A percentile compares a stretch with the other conserved stretches of the same genome.
Evolutionary conservation across 1,284 basidiomycete species (phyloP).

Genomic region (Inonotus hispidus): DNA sequence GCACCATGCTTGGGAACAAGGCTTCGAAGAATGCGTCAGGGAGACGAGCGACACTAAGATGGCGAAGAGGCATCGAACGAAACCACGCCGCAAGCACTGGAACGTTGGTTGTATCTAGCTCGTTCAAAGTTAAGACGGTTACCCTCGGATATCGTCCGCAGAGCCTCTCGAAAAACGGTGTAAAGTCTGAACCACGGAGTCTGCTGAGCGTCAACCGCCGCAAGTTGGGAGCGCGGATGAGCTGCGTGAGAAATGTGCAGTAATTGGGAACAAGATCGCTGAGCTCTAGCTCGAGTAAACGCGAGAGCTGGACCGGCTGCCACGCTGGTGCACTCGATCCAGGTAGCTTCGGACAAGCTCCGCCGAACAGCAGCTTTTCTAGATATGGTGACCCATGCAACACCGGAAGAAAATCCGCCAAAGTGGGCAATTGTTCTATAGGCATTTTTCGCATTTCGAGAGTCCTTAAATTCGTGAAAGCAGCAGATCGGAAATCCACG

Average conservation of each 20-base stretch:
- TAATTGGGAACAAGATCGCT: constrained; percentile 7
- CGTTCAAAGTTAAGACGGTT: constrained; percentile 8
- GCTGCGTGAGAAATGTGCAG: constrained; percentile 5
- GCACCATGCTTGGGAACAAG: not conserved
- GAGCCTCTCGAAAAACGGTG: not conserved
- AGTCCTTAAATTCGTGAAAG: constrained; percentile 40
- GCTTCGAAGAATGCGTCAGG: constrained; percentile 9
- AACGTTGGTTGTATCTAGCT: not conserved
- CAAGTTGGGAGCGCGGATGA: constrained; percentile 12
- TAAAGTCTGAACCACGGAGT: not conserved
- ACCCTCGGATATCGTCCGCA: constrained; percentile 10
- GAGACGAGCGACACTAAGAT: constrained; percentile 5
- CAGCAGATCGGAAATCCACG: constrained; percentile 39
- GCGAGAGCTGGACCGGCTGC: constrained; percentile 3
- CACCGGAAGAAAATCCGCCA: constrained; percentile 45
- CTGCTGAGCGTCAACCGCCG: constrained; percentile 4
- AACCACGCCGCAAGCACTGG: constrained; percentile 2
- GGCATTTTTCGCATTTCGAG: constrained; percentile 58
- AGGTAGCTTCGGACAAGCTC: constrained; percentile 44
- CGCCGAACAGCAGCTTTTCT: constrained; percentile 49
- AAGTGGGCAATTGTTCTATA: constrained; percentile 40
- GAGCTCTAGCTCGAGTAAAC: constrained; percentile 7
- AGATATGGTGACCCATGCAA: constrained; percentile 43
- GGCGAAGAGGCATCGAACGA: constrained; percentile 5
- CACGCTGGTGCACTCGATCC: not conserved